Evolutionary conservation across 345 rosid genomes (phyloP), one percentile per base, ranked within the genome.

Genomic region (Camelina neglecta): DNA sequence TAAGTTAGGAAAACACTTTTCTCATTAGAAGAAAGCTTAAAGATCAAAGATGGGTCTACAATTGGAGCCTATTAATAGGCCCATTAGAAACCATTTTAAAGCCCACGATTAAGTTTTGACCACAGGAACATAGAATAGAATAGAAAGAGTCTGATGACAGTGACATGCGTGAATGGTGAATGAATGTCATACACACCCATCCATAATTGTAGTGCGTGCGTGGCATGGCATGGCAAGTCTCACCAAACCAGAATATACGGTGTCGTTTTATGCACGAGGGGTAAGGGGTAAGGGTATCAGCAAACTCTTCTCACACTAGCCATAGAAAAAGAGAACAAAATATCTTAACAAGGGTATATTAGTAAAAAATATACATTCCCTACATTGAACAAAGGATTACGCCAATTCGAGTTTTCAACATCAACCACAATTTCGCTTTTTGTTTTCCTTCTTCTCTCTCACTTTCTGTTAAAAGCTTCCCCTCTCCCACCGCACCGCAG

Each of bases 391-490:
- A 72, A 29, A 29, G 18, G 65, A 64, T 64, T 3, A 53, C 66
- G 66, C 61, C 45, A 33, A 3, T 15, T 44, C 3, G 53, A 59
- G 57, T 42, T 20, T 3, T 45, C 24, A 33, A 29, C 60, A 36
- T 15, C 57, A 3, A 73, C 55, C 77, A 73, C 77, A 74, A 55
- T 53, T 24, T 36, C 61, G 51, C 53, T 39, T 39, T 48, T 60
- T 11, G 4, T 4, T 8, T 3, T 26, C 29, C 29, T 26, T 26
- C 29, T 3, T 26, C 11, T 4, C 7, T 8, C 31, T 13, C 67
- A 15, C n/a, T 71, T 73, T 74, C 49, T 54, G 63, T 51, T 56
- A 8, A 51, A 51, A 35, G 38, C 38, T 35, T 35, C 8, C 0
- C 20, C 23, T 59, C 48, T 18, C 18, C 38, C 68, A 64, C 65